A percentile compares a stretch with the other conserved stretches of the same genome.
phyloP scores from a whole-genome alignment of 139 green algal species.

The Picochlorum sp. region DNA sequence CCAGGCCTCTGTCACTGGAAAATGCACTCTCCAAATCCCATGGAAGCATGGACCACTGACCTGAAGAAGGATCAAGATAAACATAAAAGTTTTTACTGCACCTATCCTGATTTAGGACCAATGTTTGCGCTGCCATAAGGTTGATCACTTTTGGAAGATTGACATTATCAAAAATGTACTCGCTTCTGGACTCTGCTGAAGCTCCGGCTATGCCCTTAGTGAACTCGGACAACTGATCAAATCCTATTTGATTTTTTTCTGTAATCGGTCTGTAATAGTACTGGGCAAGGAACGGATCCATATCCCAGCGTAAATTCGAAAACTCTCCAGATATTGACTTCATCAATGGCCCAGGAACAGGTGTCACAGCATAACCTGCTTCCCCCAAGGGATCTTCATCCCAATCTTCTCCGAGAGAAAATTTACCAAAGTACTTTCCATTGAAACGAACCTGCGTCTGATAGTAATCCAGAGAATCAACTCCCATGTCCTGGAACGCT shows the following conservation, averaged over 20 bases:
- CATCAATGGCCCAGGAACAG: slow-evolving; percentile 38
- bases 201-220: slow-evolving; percentile 45
- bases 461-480: slow-evolving; percentile 25
- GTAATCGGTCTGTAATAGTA: slow-evolving; percentile 23
- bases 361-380: background rate
- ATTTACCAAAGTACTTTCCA: slow-evolving; percentile 62
- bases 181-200: slow-evolving; percentile 9
- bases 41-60: slow-evolving; percentile 58
- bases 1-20: slow-evolving; percentile 50
- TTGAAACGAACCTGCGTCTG: slow-evolving; percentile 60
- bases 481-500: slow-evolving; percentile 23
- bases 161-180: slow-evolving; percentile 58
- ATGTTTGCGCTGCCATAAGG: slow-evolving; percentile 58
- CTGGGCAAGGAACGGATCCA: slow-evolving; percentile 14
- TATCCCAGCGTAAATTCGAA: slow-evolving; percentile 44
- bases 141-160: slow-evolving; percentile 68
- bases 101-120: slow-evolving; percentile 77
- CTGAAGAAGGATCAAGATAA: slow-evolving; percentile 41
- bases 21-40: slow-evolving; percentile 41
- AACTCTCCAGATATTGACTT: slow-evolving; percentile 49
- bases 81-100: slow-evolving; percentile 90
- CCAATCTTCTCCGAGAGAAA: slow-evolving; percentile 47
- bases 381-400: slow-evolving; percentile 35
- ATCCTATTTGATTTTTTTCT: background rate
- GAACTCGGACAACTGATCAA: slow-evolving; percentile 36